These are phyloP conservation scores for Trichoderma endophyticum DNA, from an alignment of 2,329 filamentous ascomycete species.

Conservation along the genomic window DNA sequence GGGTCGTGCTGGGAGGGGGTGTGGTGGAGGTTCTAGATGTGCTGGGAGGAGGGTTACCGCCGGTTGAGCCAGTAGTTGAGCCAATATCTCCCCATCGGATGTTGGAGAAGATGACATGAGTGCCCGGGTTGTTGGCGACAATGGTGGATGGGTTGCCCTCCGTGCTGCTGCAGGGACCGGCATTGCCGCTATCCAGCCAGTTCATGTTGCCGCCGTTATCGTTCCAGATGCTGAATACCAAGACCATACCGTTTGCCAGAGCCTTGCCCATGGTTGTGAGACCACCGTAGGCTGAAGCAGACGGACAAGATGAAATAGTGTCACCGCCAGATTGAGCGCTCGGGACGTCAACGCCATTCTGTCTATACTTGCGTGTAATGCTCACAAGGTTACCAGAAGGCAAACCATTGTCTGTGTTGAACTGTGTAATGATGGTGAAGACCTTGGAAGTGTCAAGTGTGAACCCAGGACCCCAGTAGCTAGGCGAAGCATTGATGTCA, in stretches of 20 bases:
- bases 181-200: constrained; percentile 48
- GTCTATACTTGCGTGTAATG: constrained; percentile 46
- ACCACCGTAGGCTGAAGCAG: constrained; percentile 39
- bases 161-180: constrained; percentile 52
- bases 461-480: constrained; percentile 34
- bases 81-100: constrained; percentile 61
- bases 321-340: constrained; percentile 27
- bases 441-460: constrained; percentile 37
- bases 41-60: background rate
- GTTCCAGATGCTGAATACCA: constrained; percentile 54
- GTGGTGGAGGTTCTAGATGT: background rate
- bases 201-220: constrained; percentile 50
- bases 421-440: constrained; percentile 51
- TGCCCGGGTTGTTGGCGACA: constrained; percentile 42
- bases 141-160: constrained; percentile 52
- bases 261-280: constrained; percentile 45
- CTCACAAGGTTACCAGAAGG: constrained; percentile 43
- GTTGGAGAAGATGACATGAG: constrained; percentile 53
- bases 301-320: constrained; percentile 35
- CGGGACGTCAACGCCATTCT: constrained; percentile 29
- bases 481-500: background rate
- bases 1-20: background rate
- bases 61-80: constrained; percentile 34
- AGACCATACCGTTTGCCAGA: constrained; percentile 47
- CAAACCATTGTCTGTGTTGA: constrained; percentile 35